Base-by-base conservation (phyloP, 2,329 filamentous ascomycete species). In the Colletotrichum sp. region DNA sequence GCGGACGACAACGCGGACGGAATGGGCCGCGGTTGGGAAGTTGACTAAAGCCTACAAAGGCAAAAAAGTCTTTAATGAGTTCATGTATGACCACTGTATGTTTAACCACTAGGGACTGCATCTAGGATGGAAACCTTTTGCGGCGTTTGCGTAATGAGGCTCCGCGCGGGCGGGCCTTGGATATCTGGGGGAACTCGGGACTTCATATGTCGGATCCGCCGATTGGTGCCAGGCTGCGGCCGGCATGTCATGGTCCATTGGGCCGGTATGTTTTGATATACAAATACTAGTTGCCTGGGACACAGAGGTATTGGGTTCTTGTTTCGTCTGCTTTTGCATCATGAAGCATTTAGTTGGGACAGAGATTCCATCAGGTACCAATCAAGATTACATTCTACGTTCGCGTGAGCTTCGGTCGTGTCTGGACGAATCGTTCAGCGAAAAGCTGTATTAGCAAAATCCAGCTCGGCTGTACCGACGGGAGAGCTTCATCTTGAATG, bases 51-150 rank as follows among this genome's bases (percentile, higher is more conserved):
- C 32, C 58, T 8, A 52, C n/a, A 13, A 13, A 28, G n/a, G n/a
- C 43, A 56, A 58, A 30, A 52, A 58, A 26, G 64, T 64, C 43
- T 52, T 26, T 75, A 73, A 75, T 60, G 73, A 75, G 36, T 58
- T 65, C 64, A 73, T 73, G 73, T 73, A 75, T 75, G 70, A 75
- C 70, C 43, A 75, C 36, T 73, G 70, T 73, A 75, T 61, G 58
- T 75, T 73, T 66, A 56, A 60, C 9, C 34, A 38, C 70, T 26
- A 65, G 34, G 38, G 43, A 75, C 34, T 52, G 70, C 70, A 69
- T 66, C 70, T 65, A 69, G 73, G 43, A 73, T 69, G 64, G 70
- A 69, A 66, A 66, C 52, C 38, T 75, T 61, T 43, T 24, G 21
- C n/a, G 67, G 28, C 58, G 38, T 71, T 66, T 72, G 24, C 62